A percentile compares a stretch with the other conserved stretches of the same genome.
phyloP scores from a whole-genome alignment of 2,329 filamentous ascomycete genomes.

The Sarocladium strictum region DNA sequence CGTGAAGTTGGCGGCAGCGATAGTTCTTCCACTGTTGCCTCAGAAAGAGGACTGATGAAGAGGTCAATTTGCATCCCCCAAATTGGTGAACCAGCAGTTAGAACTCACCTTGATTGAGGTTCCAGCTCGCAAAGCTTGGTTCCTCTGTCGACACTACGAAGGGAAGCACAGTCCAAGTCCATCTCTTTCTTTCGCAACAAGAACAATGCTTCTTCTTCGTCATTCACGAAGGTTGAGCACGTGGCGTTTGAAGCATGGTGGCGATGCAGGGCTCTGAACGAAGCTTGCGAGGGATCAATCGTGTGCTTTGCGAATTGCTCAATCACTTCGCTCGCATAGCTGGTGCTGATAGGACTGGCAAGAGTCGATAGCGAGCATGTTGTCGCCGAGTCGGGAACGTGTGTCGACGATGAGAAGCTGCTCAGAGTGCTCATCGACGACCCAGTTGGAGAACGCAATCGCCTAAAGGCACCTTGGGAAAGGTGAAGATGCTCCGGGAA shows the following conservation, averaged over 20 bases:
- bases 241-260: slow-evolving; percentile 27
- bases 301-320: slow-evolving; percentile 24
- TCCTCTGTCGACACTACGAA: neutral
- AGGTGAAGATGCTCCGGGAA: slow-evolving; percentile 9
- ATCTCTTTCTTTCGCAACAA: neutral
- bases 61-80: neutral
- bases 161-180: neutral
- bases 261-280: slow-evolving; percentile 25
- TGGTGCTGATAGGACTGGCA: slow-evolving; percentile 30
- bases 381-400: slow-evolving; percentile 32
- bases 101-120: slow-evolving; percentile 1
- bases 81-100: neutral
- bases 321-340: slow-evolving; percentile 27
- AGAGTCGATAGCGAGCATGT: slow-evolving; percentile 29
- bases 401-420: slow-evolving; percentile 28
- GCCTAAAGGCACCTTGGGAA: slow-evolving; percentile 9
- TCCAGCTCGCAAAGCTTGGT: neutral
- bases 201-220: slow-evolving; percentile 23
- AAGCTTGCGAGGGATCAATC: slow-evolving; percentile 18
- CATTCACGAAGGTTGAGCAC: slow-evolving; percentile 32
- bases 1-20: slow-evolving; percentile 9
- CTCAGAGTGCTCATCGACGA: slow-evolving; percentile 33
- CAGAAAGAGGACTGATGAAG: neutral
- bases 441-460: slow-evolving; percentile 28
- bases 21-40: slow-evolving; percentile 7